These are phyloP conservation scores for Annulohypoxylon moriforme DNA, from an alignment of 495 filamentous ascomycete species.

Conservation along the genomic window DNA sequence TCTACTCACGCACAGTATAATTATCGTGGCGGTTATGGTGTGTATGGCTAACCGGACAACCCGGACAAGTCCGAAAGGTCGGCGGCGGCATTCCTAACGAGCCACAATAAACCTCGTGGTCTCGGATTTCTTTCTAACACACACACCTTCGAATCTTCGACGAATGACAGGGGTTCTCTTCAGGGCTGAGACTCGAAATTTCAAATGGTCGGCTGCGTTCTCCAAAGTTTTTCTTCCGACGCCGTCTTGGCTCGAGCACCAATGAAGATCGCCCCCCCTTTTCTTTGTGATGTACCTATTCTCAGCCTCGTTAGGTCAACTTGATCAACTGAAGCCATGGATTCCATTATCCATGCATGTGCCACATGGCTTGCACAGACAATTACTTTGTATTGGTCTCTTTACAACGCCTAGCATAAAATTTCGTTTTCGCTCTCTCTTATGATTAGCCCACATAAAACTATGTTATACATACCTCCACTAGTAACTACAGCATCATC, in stretches of 20 bases:
- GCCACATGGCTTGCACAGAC: slow-evolving; percentile 30
- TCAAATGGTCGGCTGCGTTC: neutral
- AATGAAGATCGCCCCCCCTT: slow-evolving; percentile 23
- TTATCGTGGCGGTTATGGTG: neutral
- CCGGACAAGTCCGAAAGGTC: slow-evolving; percentile 22
- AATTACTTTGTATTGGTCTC: slow-evolving; percentile 17
- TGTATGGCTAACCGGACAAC: slow-evolving; percentile 9
- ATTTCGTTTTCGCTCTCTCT: slow-evolving; percentile 4
- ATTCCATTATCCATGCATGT: slow-evolving; percentile 22
- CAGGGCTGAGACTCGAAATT: neutral
- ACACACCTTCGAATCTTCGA: slow-evolving; percentile 3
- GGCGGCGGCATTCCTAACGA: slow-evolving; percentile 2
- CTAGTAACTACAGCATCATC: slow-evolving; percentile 4
- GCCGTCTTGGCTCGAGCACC: slow-evolving; percentile 14
- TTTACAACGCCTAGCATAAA: neutral
- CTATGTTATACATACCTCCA: slow-evolving; percentile 12
- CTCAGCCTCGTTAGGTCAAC: slow-evolving; percentile 31
- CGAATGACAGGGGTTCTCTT: neutral
- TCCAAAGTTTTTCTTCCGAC: slow-evolving; percentile 5
- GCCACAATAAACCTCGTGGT: slow-evolving; percentile 6
- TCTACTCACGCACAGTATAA: slow-evolving; percentile 4
- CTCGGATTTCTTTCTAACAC: slow-evolving; percentile 2
- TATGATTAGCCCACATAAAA: neutral
- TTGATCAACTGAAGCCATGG: neutral
- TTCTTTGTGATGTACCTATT: slow-evolving; percentile 1